Evolutionary conservation across 1,284 basidiomycete genomes (phyloP), one percentile per base, ranked within the genome.

Genomic region (Grifola frondosa): DNA sequence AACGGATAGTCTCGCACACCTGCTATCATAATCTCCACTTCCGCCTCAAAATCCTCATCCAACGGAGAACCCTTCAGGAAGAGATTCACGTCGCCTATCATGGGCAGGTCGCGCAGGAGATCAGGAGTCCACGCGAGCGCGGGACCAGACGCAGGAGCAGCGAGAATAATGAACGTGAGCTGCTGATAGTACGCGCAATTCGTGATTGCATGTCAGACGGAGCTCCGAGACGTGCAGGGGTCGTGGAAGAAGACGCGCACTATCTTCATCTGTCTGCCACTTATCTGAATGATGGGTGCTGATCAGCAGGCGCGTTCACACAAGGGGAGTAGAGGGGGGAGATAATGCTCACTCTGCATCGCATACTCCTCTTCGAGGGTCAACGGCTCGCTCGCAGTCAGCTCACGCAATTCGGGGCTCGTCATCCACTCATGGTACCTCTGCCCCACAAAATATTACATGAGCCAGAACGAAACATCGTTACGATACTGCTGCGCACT

Each of bases 351-450:
- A 92, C 91, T 72, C 64, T 97, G 94, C 94, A 98, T 97, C 16
- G 87, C 86, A 52, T 87, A 86, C 60, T 97, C 96, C 60, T 96
- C 81, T 40, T 89, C 84, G 9, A 94, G 68, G 0, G 76, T 80
- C 28, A 98, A 73, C 6, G 85, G 84, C 58, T 97, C 93, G 42
- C 89, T 93, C 1, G 94, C 93, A 0, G 93, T 98, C 24, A 87
- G 72, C 49, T 82, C 76, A 37, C 85, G 78, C 37, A 98, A 70
- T 50, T 82, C 80, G 12, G 80, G 76, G 61, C 81, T 78, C 35
- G 78, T 72, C 95, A 98, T 97, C 95, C 95, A 98, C 56, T 78
- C 74, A 62, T 97, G 85, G 58, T 97, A 97, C 58, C 68, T 86
- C 90, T 94, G 50, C 23, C 37, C 43, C 22, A 23, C 21, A 6